Base-by-base conservation (phyloP, 2,329 filamentous ascomycete species). In the Cladobotryum protrusum region DNA sequence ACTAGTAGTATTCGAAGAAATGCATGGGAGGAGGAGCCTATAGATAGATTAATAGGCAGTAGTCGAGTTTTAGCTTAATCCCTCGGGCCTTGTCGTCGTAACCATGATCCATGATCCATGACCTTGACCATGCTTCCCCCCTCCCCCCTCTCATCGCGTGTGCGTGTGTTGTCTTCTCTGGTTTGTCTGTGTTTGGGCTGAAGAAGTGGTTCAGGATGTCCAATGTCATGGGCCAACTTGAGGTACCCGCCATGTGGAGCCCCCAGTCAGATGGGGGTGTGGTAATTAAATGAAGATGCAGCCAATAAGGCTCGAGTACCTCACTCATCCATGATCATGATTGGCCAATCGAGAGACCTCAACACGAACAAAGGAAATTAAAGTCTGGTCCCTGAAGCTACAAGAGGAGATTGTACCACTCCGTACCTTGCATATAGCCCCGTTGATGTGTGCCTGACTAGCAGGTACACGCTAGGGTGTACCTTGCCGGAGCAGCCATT, bases 281-380 rank as follows among this genome's bases (percentile, higher is more conserved):
- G 42, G 52, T 53, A 59, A 54, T 57, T 58, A 55, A 60, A 59
- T 58, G 53, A 54, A 43, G 56, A 59, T 29, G 45, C 54, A 45
- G 45, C 62, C 61, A 63, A 64, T 64, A 54, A 61, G 49, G 49
- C 24, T 20, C 45, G 40, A 37, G 46, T 45, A 19, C 45, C 7
- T 58, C 48, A 56, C 57, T 53, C 58, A 57, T 57, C 57, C 57
- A 35, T 40, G 48, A n/a, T 34, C 37, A 15, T 24, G 36, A 32
- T 29, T 15, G 29, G 19, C 54, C 54, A 57, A 52, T 42, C 42
- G 41, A 33, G 43, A 24, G 13, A 37, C 54, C 49, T 19, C 20
- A 35, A 24, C 40, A 34, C 15, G 35, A 41, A 42, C 36, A 49
- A 46, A 41, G 50, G 48, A 50, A 56, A 56, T 52, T 49, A 52